Evolutionary conservation across 495 filamentous ascomycete genomes (phyloP), one percentile per base, ranked within the genome.

Genomic region (Margaritispora aquatica): DNA sequence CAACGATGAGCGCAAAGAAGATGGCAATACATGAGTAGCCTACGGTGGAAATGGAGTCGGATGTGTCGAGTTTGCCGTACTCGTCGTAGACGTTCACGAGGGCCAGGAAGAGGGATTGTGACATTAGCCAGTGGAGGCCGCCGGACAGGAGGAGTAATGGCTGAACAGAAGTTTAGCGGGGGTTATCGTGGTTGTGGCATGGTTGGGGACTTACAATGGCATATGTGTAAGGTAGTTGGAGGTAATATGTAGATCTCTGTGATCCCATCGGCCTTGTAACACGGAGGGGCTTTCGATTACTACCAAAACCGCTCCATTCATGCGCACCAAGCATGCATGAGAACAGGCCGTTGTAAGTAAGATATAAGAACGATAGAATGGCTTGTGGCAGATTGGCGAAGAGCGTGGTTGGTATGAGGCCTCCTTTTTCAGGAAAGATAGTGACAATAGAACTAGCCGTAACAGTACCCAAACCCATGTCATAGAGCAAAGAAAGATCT

Each of bases 221-320:
- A 60, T 74, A 80, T 10, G 63, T 65, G 34, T 74, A 80, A 0
- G 78, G 78, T 2, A 82, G 69, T 31, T 73, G 70, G 0, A 81
- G 73, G 55, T 70, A 75, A 63, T 79, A 77, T 7, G 74, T 77
- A 2, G 66, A 63, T 27, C 70, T 64, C 55, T 81, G 75, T 2
- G 58, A 55, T 0, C 71, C 71, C 31, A 65, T 60, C 0, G 78
- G 76, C 11, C 65, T 61, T 0, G 78, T 78, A 3, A 84, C 77
- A 8, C 82, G 71, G 0, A 84, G 69, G 1, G 65, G 51, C 44
- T 71, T 75, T 3, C 68, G 63, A 4, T 38, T 21, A 1, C 27
- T 27, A 13, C 54, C 64, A 41, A 66, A 72, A 2, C n/a, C 11
- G 49, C 51, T 62, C 69, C 68, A 74, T 59, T 75, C 73, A 7